Conservation (phyloP, 2,329 filamentous ascomycete genomes). For the Phaeosphaeriaceae sp. region DNA sequence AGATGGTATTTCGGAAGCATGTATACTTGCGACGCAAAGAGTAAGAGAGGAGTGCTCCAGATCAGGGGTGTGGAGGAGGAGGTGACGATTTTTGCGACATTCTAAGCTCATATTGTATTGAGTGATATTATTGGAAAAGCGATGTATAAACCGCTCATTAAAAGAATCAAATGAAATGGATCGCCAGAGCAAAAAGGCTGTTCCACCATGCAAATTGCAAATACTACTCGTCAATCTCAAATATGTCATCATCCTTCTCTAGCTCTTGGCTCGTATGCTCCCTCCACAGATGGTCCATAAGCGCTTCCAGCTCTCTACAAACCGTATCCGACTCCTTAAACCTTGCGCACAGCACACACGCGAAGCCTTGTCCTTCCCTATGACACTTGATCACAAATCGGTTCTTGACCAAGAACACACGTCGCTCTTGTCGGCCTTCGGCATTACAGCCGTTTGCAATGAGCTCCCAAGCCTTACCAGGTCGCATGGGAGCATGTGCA, state of each 20-base stretch:
- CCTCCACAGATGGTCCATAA: slow-evolving; percentile 45
- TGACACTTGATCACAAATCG: slow-evolving; percentile 44
- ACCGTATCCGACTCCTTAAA: slow-evolving; percentile 36
- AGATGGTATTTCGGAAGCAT: slow-evolving; percentile 43
- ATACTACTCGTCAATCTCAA: slow-evolving; percentile 14
- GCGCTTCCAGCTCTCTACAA: slow-evolving; percentile 25
- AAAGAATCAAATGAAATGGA: background rate
- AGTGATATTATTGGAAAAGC: background rate
- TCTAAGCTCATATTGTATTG: slow-evolving; percentile 11
- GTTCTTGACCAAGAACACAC: slow-evolving; percentile 33
- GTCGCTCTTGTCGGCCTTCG: slow-evolving; percentile 10
- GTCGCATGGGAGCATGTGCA: slow-evolving; percentile 23
- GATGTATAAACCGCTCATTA: background rate
- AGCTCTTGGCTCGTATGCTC: slow-evolving; percentile 39
- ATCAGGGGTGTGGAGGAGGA: slow-evolving; percentile 12
- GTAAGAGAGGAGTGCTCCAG: slow-evolving; percentile 13
- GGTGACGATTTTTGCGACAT: slow-evolving; percentile 21
- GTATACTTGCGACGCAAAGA: slow-evolving; percentile 27
- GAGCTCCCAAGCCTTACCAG: slow-evolving; percentile 41
- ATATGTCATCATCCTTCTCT: slow-evolving; percentile 35
- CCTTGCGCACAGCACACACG: slow-evolving; percentile 38
- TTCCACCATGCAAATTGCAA: background rate
- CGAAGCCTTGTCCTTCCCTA: slow-evolving; percentile 34
- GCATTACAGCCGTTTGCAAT: slow-evolving; percentile 16
- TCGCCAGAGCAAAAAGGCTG: background rate